A percentile compares a stretch with the other conserved stretches of the same genome.
phyloP scores from a whole-genome alignment of 139 green algal genomes.

The Picochlorum sp. region DNA sequence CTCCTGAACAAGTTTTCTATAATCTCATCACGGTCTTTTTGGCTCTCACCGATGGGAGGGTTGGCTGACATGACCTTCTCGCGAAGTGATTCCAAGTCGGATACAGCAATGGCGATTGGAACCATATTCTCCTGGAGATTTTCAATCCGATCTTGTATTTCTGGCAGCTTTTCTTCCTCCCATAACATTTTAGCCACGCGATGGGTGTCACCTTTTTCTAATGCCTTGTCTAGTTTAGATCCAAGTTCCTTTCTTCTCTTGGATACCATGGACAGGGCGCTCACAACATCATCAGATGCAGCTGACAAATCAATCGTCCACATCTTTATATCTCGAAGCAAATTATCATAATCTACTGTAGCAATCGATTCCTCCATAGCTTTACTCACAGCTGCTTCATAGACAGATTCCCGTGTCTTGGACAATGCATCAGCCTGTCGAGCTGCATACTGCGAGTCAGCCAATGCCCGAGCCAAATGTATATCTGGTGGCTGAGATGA shows the following conservation, averaged over 20 bases:
- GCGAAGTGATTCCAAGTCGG: not conserved
- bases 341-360: slow-evolving; percentile 21
- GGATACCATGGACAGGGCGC: slow-evolving; percentile 1
- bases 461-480: slow-evolving; percentile 17
- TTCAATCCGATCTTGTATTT: slow-evolving; percentile 6
- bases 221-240: not conserved
- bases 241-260: not conserved
- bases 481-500: slow-evolving; percentile 7
- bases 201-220: not conserved
- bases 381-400: slow-evolving; percentile 6
- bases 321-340: slow-evolving; percentile 29
- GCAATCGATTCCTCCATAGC: slow-evolving; percentile 13
- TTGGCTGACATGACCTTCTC: slow-evolving; percentile 1
- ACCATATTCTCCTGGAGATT: slow-evolving; percentile 5
- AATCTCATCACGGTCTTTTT: slow-evolving; percentile 1
- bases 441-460: slow-evolving; percentile 20
- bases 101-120: slow-evolving; percentile 5
- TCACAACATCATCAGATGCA: slow-evolving; percentile 9
- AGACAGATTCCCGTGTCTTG: slow-evolving; percentile 2
- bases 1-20: slow-evolving; percentile 17
- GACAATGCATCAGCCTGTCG: slow-evolving; percentile 10
- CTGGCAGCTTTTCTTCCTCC: slow-evolving; percentile 12
- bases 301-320: slow-evolving; percentile 24
- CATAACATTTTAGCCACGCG: slow-evolving; percentile 2
- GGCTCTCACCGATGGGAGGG: slow-evolving; percentile 13